Evolutionary conservation across 164 flowering plant genomes (phyloP), one percentile per base, ranked within the genome.

Genomic region (Echeveria elegans): DNA sequence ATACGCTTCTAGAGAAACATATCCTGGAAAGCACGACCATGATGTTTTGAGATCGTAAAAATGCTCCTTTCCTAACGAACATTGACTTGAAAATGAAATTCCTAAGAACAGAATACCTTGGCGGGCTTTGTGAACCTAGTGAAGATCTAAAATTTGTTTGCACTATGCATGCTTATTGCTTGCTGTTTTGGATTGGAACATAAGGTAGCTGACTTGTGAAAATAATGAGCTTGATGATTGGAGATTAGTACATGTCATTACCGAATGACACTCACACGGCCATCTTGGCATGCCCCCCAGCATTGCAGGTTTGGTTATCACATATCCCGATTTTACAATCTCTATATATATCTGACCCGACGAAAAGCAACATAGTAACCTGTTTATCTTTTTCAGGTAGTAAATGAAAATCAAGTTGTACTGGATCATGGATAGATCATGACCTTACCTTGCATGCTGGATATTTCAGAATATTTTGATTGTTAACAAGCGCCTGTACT

Each of bases 21-120:
- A 86, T 1, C 61, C 66, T 0, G 84, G 83, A 0, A 37, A 74
- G 70, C 86, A 90, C 71, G 97, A 88, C 37, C 97, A 90, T 34
- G 94, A 90, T 63, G 97, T 86, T 0, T 70, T 91, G 0, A 14
- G 41, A 4, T 38, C 6, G 15, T 12, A 15, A 43, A 7, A 9
- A 0, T 0, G 11, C 47, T 43, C 47, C 18, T 43, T 43, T 43
- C 15, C 18, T 43, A 11, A 11, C 47, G 3, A 11, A 15, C 47
- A 43, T 43, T 43, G 47, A 18, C 18, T 43, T 43, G 47, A 43
- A 43, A 43, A 43, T 43, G 47, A 43, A 43, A 43, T 43, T 43
- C 47, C 19, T 43, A 15, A 43, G 47, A 16, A 43, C 47, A 43
- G 15, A 16, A 43, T 43, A 43, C 47, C 15, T 43, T 15, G 47